Conservation (phyloP, 75 land plant genomes). For the Sequoiadendron giganteum region DNA sequence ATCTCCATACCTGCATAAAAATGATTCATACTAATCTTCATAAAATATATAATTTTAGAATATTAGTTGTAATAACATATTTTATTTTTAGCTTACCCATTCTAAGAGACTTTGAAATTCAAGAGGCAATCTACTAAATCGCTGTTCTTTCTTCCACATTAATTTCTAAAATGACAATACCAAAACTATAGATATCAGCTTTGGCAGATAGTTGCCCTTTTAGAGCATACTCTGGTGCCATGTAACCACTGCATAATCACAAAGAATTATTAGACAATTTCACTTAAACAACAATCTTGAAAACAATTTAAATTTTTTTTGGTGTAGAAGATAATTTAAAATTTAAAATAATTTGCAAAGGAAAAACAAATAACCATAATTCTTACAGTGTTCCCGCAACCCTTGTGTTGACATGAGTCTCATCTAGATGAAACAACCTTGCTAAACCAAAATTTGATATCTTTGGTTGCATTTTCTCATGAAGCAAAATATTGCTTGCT, state of each 20-base stretch:
- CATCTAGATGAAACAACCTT: not conserved
- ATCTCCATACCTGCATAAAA: not conserved
- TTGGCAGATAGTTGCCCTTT: not conserved
- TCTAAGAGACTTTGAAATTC: not conserved
- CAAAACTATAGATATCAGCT: constrained; percentile 5
- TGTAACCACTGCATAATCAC: not conserved
- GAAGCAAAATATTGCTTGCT: too few relatives aligned
- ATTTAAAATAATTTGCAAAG: too few relatives aligned
- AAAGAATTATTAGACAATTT: not conserved
- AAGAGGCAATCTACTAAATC: not conserved
- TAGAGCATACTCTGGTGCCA: not conserved
- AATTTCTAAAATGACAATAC: constrained; percentile 1
- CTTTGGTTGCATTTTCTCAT: too few relatives aligned
- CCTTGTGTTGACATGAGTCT: not conserved
- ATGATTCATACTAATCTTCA: not conserved
- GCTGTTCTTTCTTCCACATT: not conserved
- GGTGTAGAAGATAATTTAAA: too few relatives aligned
- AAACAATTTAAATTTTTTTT: too few relatives aligned
- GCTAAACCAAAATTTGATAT: not conserved
- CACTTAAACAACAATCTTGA: not conserved
- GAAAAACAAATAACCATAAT: too few relatives aligned
- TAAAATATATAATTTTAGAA: not conserved
- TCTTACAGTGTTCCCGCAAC: not conserved
- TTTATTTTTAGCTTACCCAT: not conserved
- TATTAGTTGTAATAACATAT: not conserved